A percentile compares a stretch with the other conserved stretches of the same genome.
Evolutionary conservation across 345 rosid genomes (phyloP).

Genomic region (Populus euphratica): DNA sequence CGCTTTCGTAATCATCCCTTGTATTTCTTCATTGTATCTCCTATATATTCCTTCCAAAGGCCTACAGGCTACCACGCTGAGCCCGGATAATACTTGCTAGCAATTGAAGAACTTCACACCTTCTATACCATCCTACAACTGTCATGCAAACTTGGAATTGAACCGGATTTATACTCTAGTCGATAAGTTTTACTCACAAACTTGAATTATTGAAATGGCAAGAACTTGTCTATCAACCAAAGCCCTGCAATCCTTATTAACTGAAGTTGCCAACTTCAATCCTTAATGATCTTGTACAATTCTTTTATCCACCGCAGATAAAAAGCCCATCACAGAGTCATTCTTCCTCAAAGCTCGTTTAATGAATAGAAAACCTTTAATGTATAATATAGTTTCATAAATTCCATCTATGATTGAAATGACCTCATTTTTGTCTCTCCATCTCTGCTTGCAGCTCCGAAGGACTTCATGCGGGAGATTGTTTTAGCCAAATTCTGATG

Average conservation of each 20-base stretch:
- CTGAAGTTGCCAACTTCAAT: background rate
- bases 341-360: background rate
- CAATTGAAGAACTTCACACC: background rate
- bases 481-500: conserved; percentile 41
- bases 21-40: background rate
- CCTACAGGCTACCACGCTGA: background rate
- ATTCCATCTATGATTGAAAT: background rate
- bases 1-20: background rate
- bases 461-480: conserved; percentile 45
- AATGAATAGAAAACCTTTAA: background rate
- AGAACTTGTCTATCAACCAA: background rate
- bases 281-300: background rate
- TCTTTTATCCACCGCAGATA: background rate
- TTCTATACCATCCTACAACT: background rate
- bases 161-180: background rate
- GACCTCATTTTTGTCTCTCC: background rate
- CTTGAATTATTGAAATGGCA: background rate
- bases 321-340: background rate
- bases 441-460: conserved; percentile 40
- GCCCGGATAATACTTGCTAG: background rate
- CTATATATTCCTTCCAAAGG: background rate
- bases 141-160: background rate
- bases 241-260: background rate
- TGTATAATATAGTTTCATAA: background rate
- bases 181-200: background rate